Conservation (phyloP, 352 stramenopile genomes). For the Hyaloperonospora brassicae region DNA sequence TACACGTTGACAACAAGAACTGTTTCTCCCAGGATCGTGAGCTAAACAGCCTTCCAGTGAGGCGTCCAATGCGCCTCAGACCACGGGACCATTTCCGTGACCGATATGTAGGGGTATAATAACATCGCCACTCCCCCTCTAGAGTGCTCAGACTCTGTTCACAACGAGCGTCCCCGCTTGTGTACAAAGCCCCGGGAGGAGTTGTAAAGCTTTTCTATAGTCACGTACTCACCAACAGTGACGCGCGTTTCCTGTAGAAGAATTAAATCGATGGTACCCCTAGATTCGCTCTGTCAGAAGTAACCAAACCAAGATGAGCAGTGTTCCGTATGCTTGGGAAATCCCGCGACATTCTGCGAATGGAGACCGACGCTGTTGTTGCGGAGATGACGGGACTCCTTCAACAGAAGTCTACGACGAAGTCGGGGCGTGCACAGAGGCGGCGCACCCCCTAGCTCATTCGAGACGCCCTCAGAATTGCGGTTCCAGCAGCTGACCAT, state of each 20-base stretch:
- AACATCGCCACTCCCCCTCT: not conserved
- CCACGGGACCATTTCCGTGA: not conserved
- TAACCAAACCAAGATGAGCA: not conserved
- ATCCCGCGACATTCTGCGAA: not conserved
- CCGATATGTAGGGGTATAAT: not conserved
- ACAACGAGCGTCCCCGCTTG: not conserved
- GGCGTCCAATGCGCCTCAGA: not conserved
- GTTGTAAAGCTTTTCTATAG: not conserved
- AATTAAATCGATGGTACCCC: too few relatives aligned
- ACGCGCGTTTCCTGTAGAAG: not conserved
- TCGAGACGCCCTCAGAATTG: not conserved
- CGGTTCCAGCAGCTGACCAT: not conserved
- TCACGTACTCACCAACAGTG: not conserved
- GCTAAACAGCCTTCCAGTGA: not conserved
- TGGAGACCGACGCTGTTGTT: not conserved
- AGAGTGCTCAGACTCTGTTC: not conserved
- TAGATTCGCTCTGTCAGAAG: not conserved
- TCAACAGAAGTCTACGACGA: not conserved
- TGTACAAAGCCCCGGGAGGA: not conserved
- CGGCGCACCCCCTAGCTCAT: too few relatives aligned
- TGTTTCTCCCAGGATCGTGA: not conserved
- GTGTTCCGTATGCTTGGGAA: not conserved
- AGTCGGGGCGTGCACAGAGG: not conserved
- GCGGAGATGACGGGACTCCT: not conserved
- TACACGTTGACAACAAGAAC: conserved; percentile 1